Evolutionary conservation across 2,329 filamentous ascomycete genomes (phyloP).

Genomic region (Penicillium occitanis): DNA sequence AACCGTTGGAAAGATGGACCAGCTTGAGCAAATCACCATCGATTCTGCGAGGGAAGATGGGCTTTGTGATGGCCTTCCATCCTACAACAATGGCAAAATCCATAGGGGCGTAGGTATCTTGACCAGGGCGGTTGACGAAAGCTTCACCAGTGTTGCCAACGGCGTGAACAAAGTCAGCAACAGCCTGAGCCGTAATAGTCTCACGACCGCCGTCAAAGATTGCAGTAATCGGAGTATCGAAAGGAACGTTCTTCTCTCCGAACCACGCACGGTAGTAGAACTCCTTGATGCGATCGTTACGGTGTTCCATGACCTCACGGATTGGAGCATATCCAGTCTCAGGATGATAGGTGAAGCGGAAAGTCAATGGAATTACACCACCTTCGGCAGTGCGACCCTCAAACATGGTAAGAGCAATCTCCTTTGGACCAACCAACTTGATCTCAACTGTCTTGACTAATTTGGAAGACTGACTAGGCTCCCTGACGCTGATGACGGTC

Average conservation of each 20-base stretch:
- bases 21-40: conserved; percentile 95
- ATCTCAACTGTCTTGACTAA: conserved; percentile 87
- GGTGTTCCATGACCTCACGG: conserved; percentile 89
- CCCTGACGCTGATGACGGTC: conserved; percentile 82
- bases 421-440: conserved; percentile 69
- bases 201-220: conserved; percentile 87
- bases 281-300: conserved; percentile 98
- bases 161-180: conserved; percentile 98
- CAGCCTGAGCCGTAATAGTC: conserved; percentile 84
- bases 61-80: conserved; percentile 99
- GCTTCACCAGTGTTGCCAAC: conserved; percentile 97
- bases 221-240: conserved; percentile 80
- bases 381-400: conserved; percentile 88
- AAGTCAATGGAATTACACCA: conserved; percentile 75
- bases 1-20: conserved; percentile 93
- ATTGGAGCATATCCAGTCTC: conserved; percentile 98
- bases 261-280: conserved; percentile 99
- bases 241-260: conserved; percentile 76
- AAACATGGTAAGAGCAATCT: conserved; percentile 86
- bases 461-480: conserved; percentile 82
- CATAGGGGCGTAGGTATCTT: conserved; percentile 94
- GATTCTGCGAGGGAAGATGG: conserved; percentile 94
- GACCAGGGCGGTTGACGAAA: conserved; percentile 92
- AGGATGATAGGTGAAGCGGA: conserved; percentile 90
- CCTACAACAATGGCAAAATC: conserved; percentile 98